Evolutionary conservation across 164 flowering plant genomes (phyloP).

Genomic region (Stephania japonica): DNA sequence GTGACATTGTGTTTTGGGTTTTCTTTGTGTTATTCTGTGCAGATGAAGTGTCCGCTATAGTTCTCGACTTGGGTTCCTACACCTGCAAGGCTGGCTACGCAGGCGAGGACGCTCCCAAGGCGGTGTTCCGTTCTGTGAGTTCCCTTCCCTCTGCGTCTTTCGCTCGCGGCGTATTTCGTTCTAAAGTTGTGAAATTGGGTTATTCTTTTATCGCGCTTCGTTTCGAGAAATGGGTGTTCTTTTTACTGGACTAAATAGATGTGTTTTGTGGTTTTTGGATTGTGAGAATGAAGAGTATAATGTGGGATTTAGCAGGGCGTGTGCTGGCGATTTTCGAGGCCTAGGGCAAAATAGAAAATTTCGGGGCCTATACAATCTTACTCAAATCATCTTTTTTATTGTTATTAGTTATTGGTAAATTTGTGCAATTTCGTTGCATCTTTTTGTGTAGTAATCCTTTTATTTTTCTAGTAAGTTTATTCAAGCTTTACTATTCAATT

Average conservation of each 20-base stretch:
- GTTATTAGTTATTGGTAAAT: background rate
- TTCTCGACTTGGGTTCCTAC: conserved; percentile 87
- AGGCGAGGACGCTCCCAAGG: conserved; percentile 99
- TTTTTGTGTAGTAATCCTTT: background rate
- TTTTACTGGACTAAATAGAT: background rate
- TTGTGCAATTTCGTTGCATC: background rate
- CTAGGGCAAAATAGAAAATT: background rate
- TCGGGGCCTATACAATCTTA: background rate
- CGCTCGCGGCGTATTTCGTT: background rate
- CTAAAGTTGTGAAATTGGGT: background rate
- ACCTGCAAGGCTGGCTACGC: conserved; percentile 99
- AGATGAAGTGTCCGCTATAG: conserved; percentile 98
- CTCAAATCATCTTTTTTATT: background rate
- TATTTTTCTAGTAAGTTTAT: no score
- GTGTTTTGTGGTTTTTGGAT: background rate
- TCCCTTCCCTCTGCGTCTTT: background rate
- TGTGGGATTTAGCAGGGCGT: background rate
- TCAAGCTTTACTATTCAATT: no score
- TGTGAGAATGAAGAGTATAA: background rate
- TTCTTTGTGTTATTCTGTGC: conserved; percentile 7
- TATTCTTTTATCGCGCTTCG: background rate
- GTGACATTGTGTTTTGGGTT: background rate
- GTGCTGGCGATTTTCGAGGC: no score
- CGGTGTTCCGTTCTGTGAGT: conserved; percentile 93
- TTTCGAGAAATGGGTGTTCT: background rate